These are phyloP conservation scores for Ceratocystiopsis sp. DNA, from an alignment of 2,329 filamentous ascomycete genomes.

Conservation along the genomic window DNA sequence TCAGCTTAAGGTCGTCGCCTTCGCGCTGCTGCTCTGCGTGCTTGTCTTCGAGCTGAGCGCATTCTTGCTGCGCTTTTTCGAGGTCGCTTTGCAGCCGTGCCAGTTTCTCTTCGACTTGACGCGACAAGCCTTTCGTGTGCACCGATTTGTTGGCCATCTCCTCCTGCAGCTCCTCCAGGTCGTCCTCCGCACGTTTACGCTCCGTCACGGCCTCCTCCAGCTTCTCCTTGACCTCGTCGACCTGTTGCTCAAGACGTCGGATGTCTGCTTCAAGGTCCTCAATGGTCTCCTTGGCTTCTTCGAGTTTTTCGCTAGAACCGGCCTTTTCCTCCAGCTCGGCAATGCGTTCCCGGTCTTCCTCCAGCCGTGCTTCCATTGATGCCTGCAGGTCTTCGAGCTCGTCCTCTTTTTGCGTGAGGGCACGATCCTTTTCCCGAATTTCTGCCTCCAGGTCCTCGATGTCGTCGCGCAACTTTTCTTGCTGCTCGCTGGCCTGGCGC, in stretches of 20 bases:
- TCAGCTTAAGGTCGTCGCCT: slow-evolving; percentile 25
- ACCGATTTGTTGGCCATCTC: slow-evolving; percentile 68
- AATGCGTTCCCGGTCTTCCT: slow-evolving; percentile 32
- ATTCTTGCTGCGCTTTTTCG: slow-evolving; percentile 31
- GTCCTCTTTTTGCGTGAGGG: slow-evolving; percentile 58
- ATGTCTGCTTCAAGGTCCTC: slow-evolving; percentile 39
- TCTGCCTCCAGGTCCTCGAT: slow-evolving; percentile 62
- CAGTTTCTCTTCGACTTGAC: slow-evolving; percentile 58
- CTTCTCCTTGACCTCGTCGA: slow-evolving; percentile 36
- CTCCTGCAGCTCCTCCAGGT: slow-evolving; percentile 52
- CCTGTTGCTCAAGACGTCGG: slow-evolving; percentile 34
- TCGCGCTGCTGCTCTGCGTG: slow-evolving; percentile 28
- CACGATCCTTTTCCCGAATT: slow-evolving; percentile 56
- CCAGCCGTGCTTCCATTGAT: slow-evolving; percentile 40
- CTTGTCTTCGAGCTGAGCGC: slow-evolving; percentile 34
- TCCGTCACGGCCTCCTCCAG: slow-evolving; percentile 34
- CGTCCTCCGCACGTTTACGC: slow-evolving; percentile 38
- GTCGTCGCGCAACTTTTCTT: slow-evolving; percentile 53
- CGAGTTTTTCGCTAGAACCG: slow-evolving; percentile 31
- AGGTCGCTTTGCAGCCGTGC: slow-evolving; percentile 50
- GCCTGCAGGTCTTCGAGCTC: slow-evolving; percentile 36
- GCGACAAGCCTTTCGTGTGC: slow-evolving; percentile 54
- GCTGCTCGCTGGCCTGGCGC: slow-evolving; percentile 37
- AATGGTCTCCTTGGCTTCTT: slow-evolving; percentile 40
- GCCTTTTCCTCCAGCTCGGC: slow-evolving; percentile 41